Percentiles rank a stretch among this genome's conserved stretches.
Conservation (phyloP, 768 basidiomycete species). For the Rhizopogon salebrosus region DNA sequence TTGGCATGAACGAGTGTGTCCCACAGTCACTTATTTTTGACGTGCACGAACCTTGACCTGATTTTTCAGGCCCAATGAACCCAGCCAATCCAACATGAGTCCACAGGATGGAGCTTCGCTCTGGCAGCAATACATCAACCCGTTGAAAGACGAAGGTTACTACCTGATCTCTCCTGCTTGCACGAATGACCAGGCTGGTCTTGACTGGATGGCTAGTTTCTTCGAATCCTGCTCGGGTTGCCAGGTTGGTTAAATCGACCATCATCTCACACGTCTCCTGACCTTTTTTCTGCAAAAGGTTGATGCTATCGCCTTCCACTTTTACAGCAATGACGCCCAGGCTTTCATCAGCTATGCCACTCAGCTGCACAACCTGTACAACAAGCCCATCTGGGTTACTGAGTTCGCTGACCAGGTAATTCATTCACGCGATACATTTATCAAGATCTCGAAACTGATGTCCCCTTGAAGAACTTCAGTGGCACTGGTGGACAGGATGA, state of each 20-base stretch:
- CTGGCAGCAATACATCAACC: slow-evolving; percentile 60
- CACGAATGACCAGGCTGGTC: slow-evolving; percentile 54
- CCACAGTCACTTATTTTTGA: background rate
- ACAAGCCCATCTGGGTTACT: slow-evolving; percentile 49
- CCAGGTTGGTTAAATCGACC: slow-evolving; percentile 34
- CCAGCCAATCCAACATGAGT: slow-evolving; percentile 54
- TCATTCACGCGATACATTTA: background rate
- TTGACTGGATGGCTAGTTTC: slow-evolving; percentile 63
- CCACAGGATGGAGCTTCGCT: slow-evolving; percentile 44
- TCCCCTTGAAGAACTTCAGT: slow-evolving; percentile 44
- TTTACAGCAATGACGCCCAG: slow-evolving; percentile 49
- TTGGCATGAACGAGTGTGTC: slow-evolving; percentile 75
- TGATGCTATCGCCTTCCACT: slow-evolving; percentile 58
- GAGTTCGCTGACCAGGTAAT: slow-evolving; percentile 68
- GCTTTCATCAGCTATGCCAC: slow-evolving; percentile 50
- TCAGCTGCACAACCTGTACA: slow-evolving; percentile 40
- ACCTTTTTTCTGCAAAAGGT: slow-evolving; percentile 33
- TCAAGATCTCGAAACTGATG: slow-evolving; percentile 1
- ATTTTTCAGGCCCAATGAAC: slow-evolving; percentile 59
- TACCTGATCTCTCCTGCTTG: slow-evolving; percentile 59
- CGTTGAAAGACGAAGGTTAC: slow-evolving; percentile 53
- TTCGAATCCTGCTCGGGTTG: slow-evolving; percentile 47
- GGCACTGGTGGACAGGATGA: slow-evolving; percentile 36
- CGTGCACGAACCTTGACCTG: background rate
- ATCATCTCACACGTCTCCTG: background rate